A percentile compares a stretch with the other conserved stretches of the same genome.
These are phyloP conservation scores for Dictyostelium citrinum DNA, from an alignment of 78 protist species.

Conservation along the genomic window DNA sequence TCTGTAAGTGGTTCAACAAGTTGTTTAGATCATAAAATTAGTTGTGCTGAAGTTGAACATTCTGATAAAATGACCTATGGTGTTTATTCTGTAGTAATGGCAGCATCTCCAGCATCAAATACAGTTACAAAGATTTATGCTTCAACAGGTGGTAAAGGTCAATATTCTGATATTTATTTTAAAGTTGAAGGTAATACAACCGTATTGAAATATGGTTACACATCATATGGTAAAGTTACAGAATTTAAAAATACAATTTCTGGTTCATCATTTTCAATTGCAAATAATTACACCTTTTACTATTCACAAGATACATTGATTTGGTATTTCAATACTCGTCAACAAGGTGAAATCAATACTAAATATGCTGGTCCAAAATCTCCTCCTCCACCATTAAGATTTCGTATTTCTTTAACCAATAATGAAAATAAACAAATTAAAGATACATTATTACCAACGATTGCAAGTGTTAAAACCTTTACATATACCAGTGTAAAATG, in stretches of 20 bases:
- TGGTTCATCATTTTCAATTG: slow-evolving; percentile 3
- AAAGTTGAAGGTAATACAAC: not conserved
- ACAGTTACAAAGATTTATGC: not conserved
- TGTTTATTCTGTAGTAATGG: not conserved
- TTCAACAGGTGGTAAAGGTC: slow-evolving; percentile 2
- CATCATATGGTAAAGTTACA: not conserved
- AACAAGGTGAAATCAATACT: slow-evolving; percentile 1
- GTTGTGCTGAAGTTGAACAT: not conserved
- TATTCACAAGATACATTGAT: not conserved
- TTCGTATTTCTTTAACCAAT: not conserved
- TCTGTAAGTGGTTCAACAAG: not conserved
- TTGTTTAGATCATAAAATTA: not conserved
- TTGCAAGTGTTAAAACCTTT: not conserved
- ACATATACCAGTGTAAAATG: not conserved
- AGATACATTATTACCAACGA: not conserved
- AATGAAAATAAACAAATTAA: not conserved
- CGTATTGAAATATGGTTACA: not conserved
- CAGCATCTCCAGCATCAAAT: not conserved
- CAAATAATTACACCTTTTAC: not conserved
- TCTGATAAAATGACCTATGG: not conserved
- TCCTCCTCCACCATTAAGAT: slow-evolving; percentile 18
- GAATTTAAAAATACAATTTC: not conserved
- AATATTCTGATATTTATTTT: not conserved
- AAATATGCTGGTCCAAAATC: slow-evolving; percentile 3
- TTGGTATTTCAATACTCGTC: slow-evolving; percentile 9